Evolutionary conservation across 1,139 yeast genomes (phyloP).

Genomic region (Debaryomycetaceae sp.): DNA sequence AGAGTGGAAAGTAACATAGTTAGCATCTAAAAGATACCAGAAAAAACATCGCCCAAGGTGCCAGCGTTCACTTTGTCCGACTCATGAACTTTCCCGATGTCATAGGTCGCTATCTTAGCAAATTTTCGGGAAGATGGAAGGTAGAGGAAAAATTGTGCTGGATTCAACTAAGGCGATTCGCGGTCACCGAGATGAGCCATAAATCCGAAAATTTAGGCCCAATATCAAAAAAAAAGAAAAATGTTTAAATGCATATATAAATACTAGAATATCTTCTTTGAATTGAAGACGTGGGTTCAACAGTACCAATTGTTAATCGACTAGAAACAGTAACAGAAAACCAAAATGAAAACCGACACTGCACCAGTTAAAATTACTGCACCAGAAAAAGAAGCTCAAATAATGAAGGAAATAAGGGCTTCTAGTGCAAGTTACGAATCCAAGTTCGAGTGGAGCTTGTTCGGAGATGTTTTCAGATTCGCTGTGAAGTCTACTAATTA

Average conservation of each 20-base stretch:
- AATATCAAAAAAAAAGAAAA: not conserved
- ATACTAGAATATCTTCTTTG: not conserved
- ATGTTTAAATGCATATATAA: not conserved
- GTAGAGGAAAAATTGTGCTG: no score
- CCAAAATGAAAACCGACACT: not conserved
- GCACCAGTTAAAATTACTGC: constrained; percentile 26
- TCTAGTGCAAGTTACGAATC: constrained; percentile 33
- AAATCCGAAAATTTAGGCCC: not conserved
- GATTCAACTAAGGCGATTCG: not conserved
- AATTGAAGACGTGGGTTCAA: not conserved
- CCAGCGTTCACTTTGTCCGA: no score
- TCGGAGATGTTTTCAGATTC: constrained; percentile 44
- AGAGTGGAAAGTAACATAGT: no score
- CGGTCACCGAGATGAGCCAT: not conserved
- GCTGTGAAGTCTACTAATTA: constrained; percentile 14
- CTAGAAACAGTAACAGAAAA: not conserved
- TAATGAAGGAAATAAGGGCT: constrained; percentile 47
- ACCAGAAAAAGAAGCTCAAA: constrained; percentile 47
- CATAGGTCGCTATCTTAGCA: no score
- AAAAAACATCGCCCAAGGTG: no score
- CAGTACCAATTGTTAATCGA: not conserved
- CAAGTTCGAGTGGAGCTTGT: constrained; percentile 42
- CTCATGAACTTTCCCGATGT: no score
- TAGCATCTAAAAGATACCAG: no score
- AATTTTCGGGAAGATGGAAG: not conserved